These are phyloP conservation scores for Penicillium mononematosum DNA, from an alignment of 495 filamentous ascomycete genomes.

Conservation along the genomic window DNA sequence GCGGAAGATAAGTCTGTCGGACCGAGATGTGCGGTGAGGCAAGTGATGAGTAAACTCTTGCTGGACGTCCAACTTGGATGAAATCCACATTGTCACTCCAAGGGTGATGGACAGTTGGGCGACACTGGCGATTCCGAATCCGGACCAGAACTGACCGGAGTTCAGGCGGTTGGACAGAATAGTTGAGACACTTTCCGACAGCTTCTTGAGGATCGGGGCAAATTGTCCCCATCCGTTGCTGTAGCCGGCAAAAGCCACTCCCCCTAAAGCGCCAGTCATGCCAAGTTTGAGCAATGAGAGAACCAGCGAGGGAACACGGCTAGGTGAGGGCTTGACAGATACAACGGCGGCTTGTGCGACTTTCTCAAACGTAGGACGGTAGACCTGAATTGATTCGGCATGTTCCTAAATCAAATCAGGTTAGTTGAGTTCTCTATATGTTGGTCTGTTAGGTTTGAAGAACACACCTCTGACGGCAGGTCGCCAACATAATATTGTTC, in stretches of 20 bases:
- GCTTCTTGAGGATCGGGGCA: constrained; percentile 4
- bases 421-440: neutral
- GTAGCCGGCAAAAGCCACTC: constrained; percentile 14
- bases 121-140: constrained; percentile 21
- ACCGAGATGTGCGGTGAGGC: constrained; percentile 16
- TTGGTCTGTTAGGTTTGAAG: neutral
- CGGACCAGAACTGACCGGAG: constrained; percentile 19
- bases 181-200: neutral
- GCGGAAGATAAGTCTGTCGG: constrained; percentile 15
- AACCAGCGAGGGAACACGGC: neutral
- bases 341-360: constrained; percentile 23
- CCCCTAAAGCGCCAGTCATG: constrained; percentile 10
- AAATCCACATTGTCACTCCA: constrained; percentile 22
- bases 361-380: constrained; percentile 24
- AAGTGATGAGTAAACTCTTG: constrained; percentile 27
- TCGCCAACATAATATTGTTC: constrained; percentile 25
- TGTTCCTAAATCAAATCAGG: constrained; percentile 9
- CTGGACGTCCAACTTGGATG: constrained; percentile 27
- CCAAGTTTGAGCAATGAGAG: constrained; percentile 12
- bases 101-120: constrained; percentile 20
- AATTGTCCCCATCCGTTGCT: constrained; percentile 10
- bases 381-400: constrained; percentile 21
- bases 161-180: neutral
- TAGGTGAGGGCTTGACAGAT: constrained; percentile 2
- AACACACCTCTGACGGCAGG: constrained; percentile 18